Base-by-base conservation (phyloP, 805 yeast genomes). In the Wickerhamiella domercqiae region DNA sequence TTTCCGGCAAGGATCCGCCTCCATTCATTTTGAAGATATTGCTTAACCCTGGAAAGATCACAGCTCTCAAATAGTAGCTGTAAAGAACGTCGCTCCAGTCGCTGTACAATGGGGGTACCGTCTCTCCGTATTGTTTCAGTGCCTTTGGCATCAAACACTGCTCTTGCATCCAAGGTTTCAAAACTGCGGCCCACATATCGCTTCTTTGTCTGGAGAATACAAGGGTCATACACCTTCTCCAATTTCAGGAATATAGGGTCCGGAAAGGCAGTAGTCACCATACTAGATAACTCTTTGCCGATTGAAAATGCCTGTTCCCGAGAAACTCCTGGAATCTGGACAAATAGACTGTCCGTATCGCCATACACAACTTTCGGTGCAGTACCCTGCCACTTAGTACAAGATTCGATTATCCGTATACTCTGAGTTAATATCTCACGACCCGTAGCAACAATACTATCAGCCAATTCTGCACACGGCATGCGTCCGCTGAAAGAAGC, bases 381-480 rank as follows among this genome's bases (percentile, higher is more conserved):
- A 5, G 45, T 34, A 2, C 84, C 84, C 7, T 13, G 21, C 81
- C 84, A 81, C 18, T 63, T 52, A 2, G 60, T 53, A 13, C 68
- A 60, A 0, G 43, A 42, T 42, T 84, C 93, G 36, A 90, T 86
- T 35, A 67, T 50, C 1, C 67, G 67, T 20, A 83, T 75, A 0
- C 95, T 78, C 36, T 66, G 65, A 37, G 74, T 75, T 35, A 90
- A 59, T 0, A 83, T 78, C 55, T 87, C 96, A 38, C 97, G 63
- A 0, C 90, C 98, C 0, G 90, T 75, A 17, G 84, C 73, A 1
- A 90, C 98, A 53, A 90, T 82, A 9, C 93, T 78, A 59, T 90
- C 98, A 0, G 98, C 94, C 21, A 90, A 67, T 53, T 86, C 97
- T 0, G 94, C 75, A 49, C 90, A 81, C 0, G 98, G 97, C 98